These are phyloP conservation scores for Setaria italica DNA, from an alignment of 202 grass and related monocot genomes.

Conservation along the genomic window DNA sequence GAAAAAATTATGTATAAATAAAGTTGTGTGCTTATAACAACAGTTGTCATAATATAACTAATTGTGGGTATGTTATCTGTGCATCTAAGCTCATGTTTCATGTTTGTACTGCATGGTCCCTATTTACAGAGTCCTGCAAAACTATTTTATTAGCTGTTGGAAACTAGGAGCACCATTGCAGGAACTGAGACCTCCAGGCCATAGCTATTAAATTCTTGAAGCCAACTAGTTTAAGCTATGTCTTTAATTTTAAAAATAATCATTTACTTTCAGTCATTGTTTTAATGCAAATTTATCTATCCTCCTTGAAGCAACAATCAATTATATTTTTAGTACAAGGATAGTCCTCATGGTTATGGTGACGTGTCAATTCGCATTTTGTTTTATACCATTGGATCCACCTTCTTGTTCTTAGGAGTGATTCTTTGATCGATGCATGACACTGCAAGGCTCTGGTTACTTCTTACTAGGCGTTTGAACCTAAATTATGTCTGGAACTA, in stretches of 20 bases:
- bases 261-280: conserved; percentile 8
- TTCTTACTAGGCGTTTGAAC: conserved; percentile 2
- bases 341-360: not conserved
- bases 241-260: not conserved
- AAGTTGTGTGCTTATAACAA: not conserved
- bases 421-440: not conserved
- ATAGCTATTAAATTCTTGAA: conserved; percentile 3
- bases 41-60: not conserved
- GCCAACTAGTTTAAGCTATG: conserved; percentile 13
- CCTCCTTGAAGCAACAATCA: not conserved
- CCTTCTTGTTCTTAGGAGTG: not conserved
- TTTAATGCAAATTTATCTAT: conserved; percentile 35
- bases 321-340: conserved; percentile 11
- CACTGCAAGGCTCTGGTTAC: not conserved
- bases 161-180: not conserved
- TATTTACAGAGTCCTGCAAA: not conserved
- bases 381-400: conserved; percentile 6
- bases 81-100: not conserved
- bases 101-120: conserved; percentile 16
- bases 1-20: conserved; percentile 2
- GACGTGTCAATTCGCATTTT: not conserved
- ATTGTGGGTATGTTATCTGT: conserved; percentile 11
- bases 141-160: not conserved
- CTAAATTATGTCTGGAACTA: not conserved
- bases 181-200: not conserved